Percentiles rank a stretch among this genome's conserved stretches.
These are phyloP conservation scores for Xylariaceae sp. DNA, from an alignment of 2,329 filamentous ascomycete species.

Conservation along the genomic window DNA sequence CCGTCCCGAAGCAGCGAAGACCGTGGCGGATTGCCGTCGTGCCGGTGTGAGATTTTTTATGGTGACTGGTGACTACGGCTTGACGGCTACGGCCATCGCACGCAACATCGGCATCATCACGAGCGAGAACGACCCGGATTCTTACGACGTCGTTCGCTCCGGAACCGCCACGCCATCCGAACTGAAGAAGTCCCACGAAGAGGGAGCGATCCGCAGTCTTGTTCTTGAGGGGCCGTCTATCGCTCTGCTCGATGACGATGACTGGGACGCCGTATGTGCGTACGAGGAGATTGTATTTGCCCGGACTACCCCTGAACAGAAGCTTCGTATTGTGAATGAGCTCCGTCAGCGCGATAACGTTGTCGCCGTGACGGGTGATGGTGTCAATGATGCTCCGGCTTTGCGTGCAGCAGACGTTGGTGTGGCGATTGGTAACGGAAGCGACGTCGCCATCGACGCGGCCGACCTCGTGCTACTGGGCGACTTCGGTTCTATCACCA, in stretches of 20 bases:
- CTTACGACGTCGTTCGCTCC: conserved; percentile 14
- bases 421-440: conserved; percentile 51
- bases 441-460: background rate
- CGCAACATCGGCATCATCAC: conserved; percentile 56
- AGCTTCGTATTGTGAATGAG: conserved; percentile 70
- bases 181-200: conserved; percentile 28
- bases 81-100: conserved; percentile 60
- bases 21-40: conserved; percentile 52
- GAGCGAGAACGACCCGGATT: background rate
- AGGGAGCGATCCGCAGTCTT: conserved; percentile 40
- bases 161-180: background rate
- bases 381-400: conserved; percentile 68
- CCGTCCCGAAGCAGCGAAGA: conserved; percentile 57
- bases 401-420: conserved; percentile 68
- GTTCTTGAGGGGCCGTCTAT: conserved; percentile 57
- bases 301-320: conserved; percentile 59
- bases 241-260: conserved; percentile 53
- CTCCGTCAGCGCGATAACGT: conserved; percentile 61
- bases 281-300: conserved; percentile 62
- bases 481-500: background rate
- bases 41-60: conserved; percentile 64
- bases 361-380: conserved; percentile 69
- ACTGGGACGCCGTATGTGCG: conserved; percentile 54
- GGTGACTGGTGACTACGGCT: conserved; percentile 63
- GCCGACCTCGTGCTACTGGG: background rate